phyloP scores from a whole-genome alignment of 305 asterid species.

The Salvia sclarea region DNA sequence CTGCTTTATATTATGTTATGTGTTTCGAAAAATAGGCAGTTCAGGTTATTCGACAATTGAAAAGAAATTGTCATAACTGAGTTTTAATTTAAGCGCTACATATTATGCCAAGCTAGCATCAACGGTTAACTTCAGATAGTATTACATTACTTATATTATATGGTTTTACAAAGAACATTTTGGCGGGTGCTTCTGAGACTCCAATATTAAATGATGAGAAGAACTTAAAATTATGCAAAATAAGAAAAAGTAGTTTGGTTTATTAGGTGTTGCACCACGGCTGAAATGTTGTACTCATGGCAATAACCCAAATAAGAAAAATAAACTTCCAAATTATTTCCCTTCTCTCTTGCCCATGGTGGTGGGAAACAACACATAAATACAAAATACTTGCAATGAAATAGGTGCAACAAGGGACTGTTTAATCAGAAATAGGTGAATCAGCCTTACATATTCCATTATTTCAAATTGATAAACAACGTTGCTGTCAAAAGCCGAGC shows the following conservation, averaged over 20 bases:
- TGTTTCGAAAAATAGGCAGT: no score
- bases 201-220: constrained; percentile 18
- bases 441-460: constrained; percentile 92
- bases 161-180: no score
- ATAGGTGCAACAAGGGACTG: constrained; percentile 11
- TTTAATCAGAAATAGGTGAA: constrained; percentile 29
- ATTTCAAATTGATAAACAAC: constrained; percentile 97
- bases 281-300: neutral
- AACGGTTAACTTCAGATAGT: neutral
- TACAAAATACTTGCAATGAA: constrained; percentile 7
- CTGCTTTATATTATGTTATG: neutral
- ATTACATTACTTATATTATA: neutral
- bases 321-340: neutral
- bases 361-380: neutral
- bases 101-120: no score
- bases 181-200: constrained; percentile 9
- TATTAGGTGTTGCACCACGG: constrained; percentile 17
- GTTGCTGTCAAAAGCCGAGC: constrained; percentile 94
- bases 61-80: neutral
- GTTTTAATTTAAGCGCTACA: neutral
- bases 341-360: neutral
- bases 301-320: constrained; percentile 1
- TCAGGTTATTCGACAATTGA: no score
- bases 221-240: constrained; percentile 12
- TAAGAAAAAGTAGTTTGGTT: constrained; percentile 13